Evolutionary conservation across 164 flowering plant species (phyloP), one percentile per base, ranked within the genome.

Genomic region (Echeveria elegans): DNA sequence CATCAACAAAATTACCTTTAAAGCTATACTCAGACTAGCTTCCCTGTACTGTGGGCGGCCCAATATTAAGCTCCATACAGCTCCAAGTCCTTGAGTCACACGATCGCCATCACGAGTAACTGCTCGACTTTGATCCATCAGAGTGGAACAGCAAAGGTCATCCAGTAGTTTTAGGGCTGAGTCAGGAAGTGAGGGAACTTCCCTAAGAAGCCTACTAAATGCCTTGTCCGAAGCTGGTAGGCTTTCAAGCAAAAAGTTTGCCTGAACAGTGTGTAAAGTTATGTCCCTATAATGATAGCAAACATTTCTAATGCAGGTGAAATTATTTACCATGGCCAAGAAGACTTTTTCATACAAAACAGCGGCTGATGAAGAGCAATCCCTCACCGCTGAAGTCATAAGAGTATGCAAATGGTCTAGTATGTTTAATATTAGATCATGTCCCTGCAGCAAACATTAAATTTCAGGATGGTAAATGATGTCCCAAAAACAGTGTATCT

Each of bases 81-180:
- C 91, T 74, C 97, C 98, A 76, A 95, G 97, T 71, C 98, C 99
- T 73, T 95, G 98, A 72, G 92, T 90, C 67, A 95, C 89, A 79
- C 99, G 97, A 72, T 95, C 99, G 70, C 80, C 79, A 65, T 91
- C 97, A 71, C 85, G 86, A 23, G 66, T 68, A 74, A 79, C 85
- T 70, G 79, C 80, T 66, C 83, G 90, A 58, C 65, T 68, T 34
- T 73, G 41, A 69, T 82, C 78, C 74, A 34, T 71, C 36, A 81
- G 75, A 62, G 80, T 82, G 45, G 83, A 73, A 71, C 63, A 78
- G 81, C 99, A 95, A 32, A 95, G 84, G 64, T 92, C 85, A 63
- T 87, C 86, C 53, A 95, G 71, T 58, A 95, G 75, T 71, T 82
- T 79, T 80, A 95, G 70, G 28, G 82, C 82, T 52, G 97, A 92